Conservation (phyloP, 2,329 filamentous ascomycete genomes). For the Claviceps purpurea region DNA sequence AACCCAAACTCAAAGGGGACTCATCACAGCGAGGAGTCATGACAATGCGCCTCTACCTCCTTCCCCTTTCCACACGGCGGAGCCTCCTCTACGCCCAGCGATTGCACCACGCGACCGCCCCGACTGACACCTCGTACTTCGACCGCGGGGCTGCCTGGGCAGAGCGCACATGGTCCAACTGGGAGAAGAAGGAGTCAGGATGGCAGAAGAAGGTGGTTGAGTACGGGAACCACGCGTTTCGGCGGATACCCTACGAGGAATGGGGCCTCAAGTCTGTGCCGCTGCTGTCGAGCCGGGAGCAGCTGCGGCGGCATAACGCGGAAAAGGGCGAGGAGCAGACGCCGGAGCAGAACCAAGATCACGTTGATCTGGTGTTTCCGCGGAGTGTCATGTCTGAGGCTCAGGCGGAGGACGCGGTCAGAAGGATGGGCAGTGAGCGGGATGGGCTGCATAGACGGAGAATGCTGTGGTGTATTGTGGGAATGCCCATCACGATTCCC, state of each 20-base stretch:
- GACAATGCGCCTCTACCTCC: slow-evolving; percentile 78
- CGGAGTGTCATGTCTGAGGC: slow-evolving; percentile 50
- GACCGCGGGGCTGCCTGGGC: slow-evolving; percentile 62
- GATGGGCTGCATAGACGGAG: slow-evolving; percentile 63
- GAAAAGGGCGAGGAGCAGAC: neutral
- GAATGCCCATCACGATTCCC: slow-evolving; percentile 72
- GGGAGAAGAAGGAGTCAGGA: slow-evolving; percentile 71
- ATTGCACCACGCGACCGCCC: slow-evolving; percentile 39
- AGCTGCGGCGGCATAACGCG: slow-evolving; percentile 20
- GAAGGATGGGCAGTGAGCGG: slow-evolving; percentile 62
- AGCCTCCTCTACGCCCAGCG: slow-evolving; percentile 88
- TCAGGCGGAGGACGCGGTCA: slow-evolving; percentile 52
- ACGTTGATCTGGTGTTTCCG: slow-evolving; percentile 67
- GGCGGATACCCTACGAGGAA: slow-evolving; percentile 88
- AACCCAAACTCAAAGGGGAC: slow-evolving; percentile 3
- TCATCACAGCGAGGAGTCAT: too few species aligned
- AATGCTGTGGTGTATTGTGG: slow-evolving; percentile 68
- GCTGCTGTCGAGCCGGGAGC: slow-evolving; percentile 55
- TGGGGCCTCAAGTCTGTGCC: slow-evolving; percentile 96
- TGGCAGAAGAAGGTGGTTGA: slow-evolving; percentile 82
- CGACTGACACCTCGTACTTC: slow-evolving; percentile 35
- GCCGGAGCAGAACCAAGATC: slow-evolving; percentile 33
- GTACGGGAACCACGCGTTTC: slow-evolving; percentile 76
- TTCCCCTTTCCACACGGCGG: slow-evolving; percentile 83
- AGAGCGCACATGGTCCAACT: slow-evolving; percentile 65